Percentiles rank a stretch among this genome's conserved stretches.
Conservation (phyloP, 2,329 filamentous ascomycete species). For the Neopestalotiopsis clavispora region DNA sequence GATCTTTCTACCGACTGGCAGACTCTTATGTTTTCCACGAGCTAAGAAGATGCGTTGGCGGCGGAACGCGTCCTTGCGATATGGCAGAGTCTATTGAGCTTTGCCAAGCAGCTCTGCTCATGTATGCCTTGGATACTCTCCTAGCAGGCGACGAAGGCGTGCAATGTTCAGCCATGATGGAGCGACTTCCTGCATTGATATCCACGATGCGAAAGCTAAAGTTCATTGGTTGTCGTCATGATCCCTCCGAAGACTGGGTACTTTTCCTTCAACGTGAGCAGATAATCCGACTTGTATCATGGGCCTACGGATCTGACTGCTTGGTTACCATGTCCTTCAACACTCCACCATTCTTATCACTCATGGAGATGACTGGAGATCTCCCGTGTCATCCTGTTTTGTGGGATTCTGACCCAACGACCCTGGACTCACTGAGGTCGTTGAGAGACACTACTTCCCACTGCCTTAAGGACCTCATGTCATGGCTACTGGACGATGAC, state of each 20-base stretch:
- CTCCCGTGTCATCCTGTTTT: slow-evolving; percentile 16
- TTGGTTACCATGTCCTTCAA: slow-evolving; percentile 20
- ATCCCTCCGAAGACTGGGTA: slow-evolving; percentile 13
- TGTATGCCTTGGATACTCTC: slow-evolving; percentile 17
- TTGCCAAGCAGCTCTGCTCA: slow-evolving; percentile 21
- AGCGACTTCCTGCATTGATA: slow-evolving; percentile 14
- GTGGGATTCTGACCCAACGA: neutral
- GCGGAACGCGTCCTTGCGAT: neutral
- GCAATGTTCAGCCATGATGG: neutral
- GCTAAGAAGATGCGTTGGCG: slow-evolving; percentile 4
- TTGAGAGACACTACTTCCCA: neutral
- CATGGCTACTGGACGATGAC: neutral
- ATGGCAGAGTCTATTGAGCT: slow-evolving; percentile 4
- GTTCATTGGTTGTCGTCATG: slow-evolving; percentile 10
- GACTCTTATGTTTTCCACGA: slow-evolving; percentile 20
- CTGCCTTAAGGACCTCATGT: neutral
- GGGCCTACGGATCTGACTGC: slow-evolving; percentile 16
- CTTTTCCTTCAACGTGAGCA: slow-evolving; percentile 13
- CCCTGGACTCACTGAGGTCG: neutral
- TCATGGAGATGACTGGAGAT: slow-evolving; percentile 19
- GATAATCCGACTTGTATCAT: slow-evolving; percentile 18
- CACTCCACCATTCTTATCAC: slow-evolving; percentile 12
- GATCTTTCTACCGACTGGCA: slow-evolving; percentile 15
- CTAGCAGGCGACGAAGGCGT: slow-evolving; percentile 15
- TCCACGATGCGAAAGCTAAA: slow-evolving; percentile 11